Conservation (phyloP, 2,329 filamentous ascomycete species). For the Botrytis tulipae region DNA sequence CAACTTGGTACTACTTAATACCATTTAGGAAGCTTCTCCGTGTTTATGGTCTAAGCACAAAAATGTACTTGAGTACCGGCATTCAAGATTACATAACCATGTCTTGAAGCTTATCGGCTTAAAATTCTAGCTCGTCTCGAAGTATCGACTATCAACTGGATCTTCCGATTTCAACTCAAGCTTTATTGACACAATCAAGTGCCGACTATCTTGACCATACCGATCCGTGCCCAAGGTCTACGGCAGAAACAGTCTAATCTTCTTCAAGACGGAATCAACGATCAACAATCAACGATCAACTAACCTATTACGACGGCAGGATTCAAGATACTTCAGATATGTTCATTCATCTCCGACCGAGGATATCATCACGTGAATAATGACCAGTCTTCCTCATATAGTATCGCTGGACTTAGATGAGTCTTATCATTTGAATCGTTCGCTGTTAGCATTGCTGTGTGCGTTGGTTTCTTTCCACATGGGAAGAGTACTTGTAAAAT, state of each 20-base stretch:
- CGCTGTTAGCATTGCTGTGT: not conserved
- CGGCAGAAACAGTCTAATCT: not conserved
- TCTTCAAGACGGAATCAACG: not conserved
- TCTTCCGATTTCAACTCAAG: not conserved
- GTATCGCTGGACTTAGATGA: not conserved
- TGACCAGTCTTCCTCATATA: not conserved
- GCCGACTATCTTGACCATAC: not conserved
- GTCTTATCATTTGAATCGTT: not conserved
- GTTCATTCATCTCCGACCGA: not conserved
- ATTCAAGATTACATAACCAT: slow-evolving; percentile 8
- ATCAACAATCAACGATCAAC: not conserved
- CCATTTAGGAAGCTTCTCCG: not conserved
- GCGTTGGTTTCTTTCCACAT: not conserved
- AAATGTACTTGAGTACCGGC: not conserved
- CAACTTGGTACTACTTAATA: not conserved
- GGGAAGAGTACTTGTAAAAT: not conserved
- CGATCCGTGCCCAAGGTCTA: not conserved
- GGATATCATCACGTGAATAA: not conserved
- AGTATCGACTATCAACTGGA: not conserved
- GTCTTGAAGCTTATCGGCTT: not conserved
- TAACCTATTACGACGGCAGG: not conserved
- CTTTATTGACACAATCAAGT: not conserved
- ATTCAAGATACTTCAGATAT: not conserved
- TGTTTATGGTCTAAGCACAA: not conserved
- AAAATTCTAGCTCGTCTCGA: not conserved